Evolutionary conservation across 2,329 filamentous ascomycete genomes (phyloP).

Genomic region (Chrysosporium queenslandicum): DNA sequence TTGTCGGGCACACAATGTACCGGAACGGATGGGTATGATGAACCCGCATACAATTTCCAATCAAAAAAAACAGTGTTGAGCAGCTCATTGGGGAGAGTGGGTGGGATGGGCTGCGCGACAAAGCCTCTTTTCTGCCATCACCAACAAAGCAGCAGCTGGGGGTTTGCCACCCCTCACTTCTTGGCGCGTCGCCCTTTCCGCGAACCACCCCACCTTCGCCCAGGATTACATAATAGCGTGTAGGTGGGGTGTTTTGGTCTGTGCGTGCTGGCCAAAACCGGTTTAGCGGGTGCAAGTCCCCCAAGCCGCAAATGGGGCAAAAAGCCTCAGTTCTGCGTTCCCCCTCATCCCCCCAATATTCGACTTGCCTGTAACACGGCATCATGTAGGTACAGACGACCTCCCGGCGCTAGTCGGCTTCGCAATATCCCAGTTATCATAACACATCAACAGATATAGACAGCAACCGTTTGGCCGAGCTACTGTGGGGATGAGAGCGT

Average conservation of each 20-base stretch:
- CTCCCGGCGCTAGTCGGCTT: not conserved
- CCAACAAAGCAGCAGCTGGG: not conserved
- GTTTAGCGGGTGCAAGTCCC: not conserved
- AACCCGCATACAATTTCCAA: too few species aligned
- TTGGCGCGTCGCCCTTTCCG: too few species aligned
- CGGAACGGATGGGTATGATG: too few species aligned
- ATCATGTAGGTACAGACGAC: constrained; percentile 5
- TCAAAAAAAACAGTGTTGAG: too few species aligned
- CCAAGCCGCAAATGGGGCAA: not conserved
- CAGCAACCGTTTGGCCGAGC: too few species aligned
- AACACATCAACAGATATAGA: not conserved
- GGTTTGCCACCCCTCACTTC: not conserved
- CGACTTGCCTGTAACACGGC: not conserved
- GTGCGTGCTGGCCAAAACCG: not conserved
- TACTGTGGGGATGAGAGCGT: too few species aligned
- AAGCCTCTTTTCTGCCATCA: too few species aligned
- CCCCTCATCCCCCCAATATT: not conserved
- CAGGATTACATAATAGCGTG: not conserved
- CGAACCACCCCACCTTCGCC: not conserved
- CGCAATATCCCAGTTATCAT: too few species aligned
- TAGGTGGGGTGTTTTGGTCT: not conserved
- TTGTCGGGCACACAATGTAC: too few species aligned
- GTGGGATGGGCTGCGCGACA: too few species aligned
- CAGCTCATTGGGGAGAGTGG: too few species aligned
- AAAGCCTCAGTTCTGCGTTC: not conserved